A percentile compares a stretch with the other conserved stretches of the same genome.
Evolutionary conservation across 768 basidiomycete genomes (phyloP).

Genomic region (Rhodosporidiobolus sp.): DNA sequence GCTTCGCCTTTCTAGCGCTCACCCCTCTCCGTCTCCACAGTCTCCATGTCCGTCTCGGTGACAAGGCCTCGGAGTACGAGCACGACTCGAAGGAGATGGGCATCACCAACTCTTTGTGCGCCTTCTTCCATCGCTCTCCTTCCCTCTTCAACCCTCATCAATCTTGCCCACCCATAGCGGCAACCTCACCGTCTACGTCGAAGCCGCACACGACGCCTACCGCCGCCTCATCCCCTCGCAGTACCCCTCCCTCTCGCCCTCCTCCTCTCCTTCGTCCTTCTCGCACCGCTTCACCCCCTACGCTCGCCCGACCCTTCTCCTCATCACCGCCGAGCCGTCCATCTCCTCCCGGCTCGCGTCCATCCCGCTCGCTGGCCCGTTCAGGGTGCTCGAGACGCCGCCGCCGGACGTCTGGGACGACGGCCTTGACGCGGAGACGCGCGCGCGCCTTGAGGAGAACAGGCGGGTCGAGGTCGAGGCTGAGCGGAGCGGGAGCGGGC

Average conservation of each 20-base stretch:
- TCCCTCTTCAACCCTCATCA: background rate
- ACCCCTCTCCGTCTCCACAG: background rate
- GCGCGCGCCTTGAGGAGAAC: conserved; percentile 61
- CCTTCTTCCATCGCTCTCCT: background rate
- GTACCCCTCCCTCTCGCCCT: conserved; percentile 4
- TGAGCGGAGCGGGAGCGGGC: conserved; percentile 35
- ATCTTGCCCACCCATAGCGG: background rate
- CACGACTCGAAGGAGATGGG: conserved; percentile 34
- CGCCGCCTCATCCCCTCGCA: conserved; percentile 20
- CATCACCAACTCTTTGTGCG: conserved; percentile 24
- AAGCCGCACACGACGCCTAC: conserved; percentile 33
- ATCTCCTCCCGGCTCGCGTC: background rate
- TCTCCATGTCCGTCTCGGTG: conserved; percentile 21
- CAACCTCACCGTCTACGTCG: conserved; percentile 25
- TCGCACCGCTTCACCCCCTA: conserved; percentile 12
- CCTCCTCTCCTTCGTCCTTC: background rate
- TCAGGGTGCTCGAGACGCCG: conserved; percentile 22
- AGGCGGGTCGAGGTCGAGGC: conserved; percentile 26
- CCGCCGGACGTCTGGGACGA: background rate
- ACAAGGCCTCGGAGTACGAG: conserved; percentile 29
- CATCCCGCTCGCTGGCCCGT: conserved; percentile 9
- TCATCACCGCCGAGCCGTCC: conserved; percentile 30
- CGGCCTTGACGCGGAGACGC: conserved; percentile 52
- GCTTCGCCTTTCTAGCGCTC: background rate
- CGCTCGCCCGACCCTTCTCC: conserved; percentile 22